These are phyloP conservation scores for Pedinophyceae sp. DNA, from an alignment of 139 green algal genomes.

Conservation along the genomic window DNA sequence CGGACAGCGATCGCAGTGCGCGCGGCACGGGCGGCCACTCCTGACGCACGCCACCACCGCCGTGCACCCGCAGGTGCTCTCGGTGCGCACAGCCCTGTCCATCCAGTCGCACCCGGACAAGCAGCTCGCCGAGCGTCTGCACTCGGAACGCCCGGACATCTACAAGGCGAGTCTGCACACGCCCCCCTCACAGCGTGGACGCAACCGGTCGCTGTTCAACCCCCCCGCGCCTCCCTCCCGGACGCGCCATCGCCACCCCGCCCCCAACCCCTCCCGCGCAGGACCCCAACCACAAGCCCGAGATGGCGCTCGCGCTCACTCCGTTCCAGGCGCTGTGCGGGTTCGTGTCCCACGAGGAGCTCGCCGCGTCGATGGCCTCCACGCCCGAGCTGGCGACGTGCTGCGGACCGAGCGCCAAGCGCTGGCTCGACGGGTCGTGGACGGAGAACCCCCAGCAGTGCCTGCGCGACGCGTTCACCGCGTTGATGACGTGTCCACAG, in stretches of 20 bases:
- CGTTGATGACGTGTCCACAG: no score
- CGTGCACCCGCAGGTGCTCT: conserved; percentile 68
- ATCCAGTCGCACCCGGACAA: conserved; percentile 99
- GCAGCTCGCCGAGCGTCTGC: conserved; percentile 67
- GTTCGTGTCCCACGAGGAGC: conserved; percentile 46
- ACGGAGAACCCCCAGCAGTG: no score
- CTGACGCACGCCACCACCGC: no score
- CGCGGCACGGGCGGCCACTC: no score
- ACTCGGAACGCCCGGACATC: conserved; percentile 56
- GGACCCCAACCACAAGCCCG: conserved; percentile 96
- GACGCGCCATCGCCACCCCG: no score
- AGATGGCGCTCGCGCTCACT: conserved; percentile 88
- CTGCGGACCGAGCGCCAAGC: no score
- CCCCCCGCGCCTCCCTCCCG: no score
- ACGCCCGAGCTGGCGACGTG: conserved; percentile 1
- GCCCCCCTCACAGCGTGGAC: not conserved
- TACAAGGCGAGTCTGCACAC: not conserved
- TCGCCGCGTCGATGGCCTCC: conserved; percentile 12
- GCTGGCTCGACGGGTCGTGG: no score
- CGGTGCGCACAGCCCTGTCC: conserved; percentile 79
- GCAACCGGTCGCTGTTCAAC: no score
- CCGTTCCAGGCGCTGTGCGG: conserved; percentile 84
- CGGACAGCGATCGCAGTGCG: no score
- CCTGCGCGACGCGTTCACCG: no score
- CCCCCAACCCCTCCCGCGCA: no score